These are phyloP conservation scores for Citrullus mucosospermus DNA, from an alignment of 306 rosid genomes.

Conservation along the genomic window DNA sequence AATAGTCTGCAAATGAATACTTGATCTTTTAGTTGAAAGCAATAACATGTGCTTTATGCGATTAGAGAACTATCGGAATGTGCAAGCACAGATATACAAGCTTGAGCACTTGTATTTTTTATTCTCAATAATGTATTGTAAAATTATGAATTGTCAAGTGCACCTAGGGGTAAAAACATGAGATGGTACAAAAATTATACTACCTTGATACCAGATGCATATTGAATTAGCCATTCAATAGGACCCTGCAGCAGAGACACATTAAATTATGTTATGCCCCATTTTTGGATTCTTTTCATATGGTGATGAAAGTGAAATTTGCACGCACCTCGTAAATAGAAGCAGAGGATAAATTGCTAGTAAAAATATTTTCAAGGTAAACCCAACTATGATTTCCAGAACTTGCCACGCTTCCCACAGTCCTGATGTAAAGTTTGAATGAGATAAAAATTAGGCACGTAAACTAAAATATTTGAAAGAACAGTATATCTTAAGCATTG, in stretches of 20 bases:
- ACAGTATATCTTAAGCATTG: neutral
- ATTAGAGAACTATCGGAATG: neutral
- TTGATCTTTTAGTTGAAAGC: neutral
- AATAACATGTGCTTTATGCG: neutral
- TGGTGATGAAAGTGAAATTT: slow-evolving; percentile 3
- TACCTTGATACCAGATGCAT: slow-evolving; percentile 83
- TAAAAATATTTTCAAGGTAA: slow-evolving; percentile 26
- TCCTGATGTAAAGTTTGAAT: slow-evolving; percentile 24
- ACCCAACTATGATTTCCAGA: slow-evolving; percentile 59
- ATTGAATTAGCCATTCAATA: slow-evolving; percentile 74
- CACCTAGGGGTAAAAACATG: neutral
- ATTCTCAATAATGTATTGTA: neutral
- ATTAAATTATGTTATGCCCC: slow-evolving; percentile 10
- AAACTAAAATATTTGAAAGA: neutral
- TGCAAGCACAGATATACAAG: neutral
- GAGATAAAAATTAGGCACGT: neutral
- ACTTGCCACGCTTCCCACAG: slow-evolving; percentile 60
- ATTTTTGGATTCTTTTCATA: neutral
- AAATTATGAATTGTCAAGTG: neutral
- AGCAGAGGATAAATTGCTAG: slow-evolving; percentile 18
- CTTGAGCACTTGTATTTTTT: neutral
- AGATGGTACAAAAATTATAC: neutral
- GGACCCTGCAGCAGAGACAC: slow-evolving; percentile 43
- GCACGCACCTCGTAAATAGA: slow-evolving; percentile 46
- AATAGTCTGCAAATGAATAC: slow-evolving; percentile 48